phyloP scores from a whole-genome alignment of 179 eudicot species.

The Spinacia oleracea region DNA sequence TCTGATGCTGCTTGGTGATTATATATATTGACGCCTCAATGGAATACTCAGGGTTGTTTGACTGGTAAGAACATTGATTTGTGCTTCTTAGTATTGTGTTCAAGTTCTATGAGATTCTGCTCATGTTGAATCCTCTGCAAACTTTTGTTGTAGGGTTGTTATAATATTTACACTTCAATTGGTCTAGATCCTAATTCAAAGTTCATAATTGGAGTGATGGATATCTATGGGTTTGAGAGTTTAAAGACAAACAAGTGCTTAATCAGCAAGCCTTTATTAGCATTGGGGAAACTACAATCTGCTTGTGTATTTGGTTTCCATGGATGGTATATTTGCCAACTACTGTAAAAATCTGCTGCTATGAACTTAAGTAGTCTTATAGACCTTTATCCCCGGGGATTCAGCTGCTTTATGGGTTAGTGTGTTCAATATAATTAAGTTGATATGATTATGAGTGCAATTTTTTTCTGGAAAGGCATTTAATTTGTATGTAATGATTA shows the following conservation, averaged over 20 bases:
- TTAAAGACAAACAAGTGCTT: constrained; percentile 99
- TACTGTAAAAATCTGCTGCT: not conserved
- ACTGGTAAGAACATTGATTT: too few relatives aligned
- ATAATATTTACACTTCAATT: constrained; percentile 79
- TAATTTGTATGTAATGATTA: too few relatives aligned
- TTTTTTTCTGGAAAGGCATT: too few relatives aligned
- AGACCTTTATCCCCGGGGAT: not conserved
- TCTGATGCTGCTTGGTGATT: too few relatives aligned
- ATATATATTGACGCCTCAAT: too few relatives aligned
- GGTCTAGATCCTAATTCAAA: constrained; percentile 93
- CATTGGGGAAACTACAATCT: constrained; percentile 7
- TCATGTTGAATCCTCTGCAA: too few relatives aligned
- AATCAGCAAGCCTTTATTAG: constrained; percentile 55
- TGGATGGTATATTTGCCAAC: not conserved
- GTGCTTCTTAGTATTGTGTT: too few relatives aligned
- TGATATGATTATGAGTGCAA: too few relatives aligned
- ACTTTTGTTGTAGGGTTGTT: constrained; percentile 83
- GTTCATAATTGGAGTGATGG: constrained; percentile 85
- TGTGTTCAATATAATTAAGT: too few relatives aligned
- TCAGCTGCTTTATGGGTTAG: too few relatives aligned
- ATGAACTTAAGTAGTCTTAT: not conserved
- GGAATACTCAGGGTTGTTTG: too few relatives aligned
- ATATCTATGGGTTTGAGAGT: constrained; percentile 98
- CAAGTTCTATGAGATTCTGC: too few relatives aligned
- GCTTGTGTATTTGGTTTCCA: not conserved